These are phyloP conservation scores for Serendipita vermifera DNA, from an alignment of 768 basidiomycete species.

Conservation along the genomic window DNA sequence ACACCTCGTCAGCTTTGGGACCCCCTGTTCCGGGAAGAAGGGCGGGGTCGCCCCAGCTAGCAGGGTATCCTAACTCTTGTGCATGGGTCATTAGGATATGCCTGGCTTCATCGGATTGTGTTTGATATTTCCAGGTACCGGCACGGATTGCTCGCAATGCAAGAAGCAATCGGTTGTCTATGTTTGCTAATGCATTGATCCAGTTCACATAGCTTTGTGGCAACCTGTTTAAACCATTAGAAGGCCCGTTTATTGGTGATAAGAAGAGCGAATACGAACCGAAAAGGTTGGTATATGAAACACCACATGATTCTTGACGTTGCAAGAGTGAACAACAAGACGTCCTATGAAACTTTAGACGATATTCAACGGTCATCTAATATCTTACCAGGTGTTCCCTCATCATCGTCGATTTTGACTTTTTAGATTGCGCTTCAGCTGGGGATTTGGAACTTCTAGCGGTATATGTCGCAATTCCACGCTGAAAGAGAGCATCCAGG, in stretches of 20 bases:
- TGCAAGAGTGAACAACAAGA: conserved; percentile 6
- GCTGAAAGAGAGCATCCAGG: conserved; percentile 47
- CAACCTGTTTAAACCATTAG: conserved; percentile 11
- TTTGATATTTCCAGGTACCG: conserved; percentile 48
- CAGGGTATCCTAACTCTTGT: conserved; percentile 42
- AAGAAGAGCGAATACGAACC: conserved; percentile 28
- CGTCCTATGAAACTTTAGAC: conserved; percentile 4
- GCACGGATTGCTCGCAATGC: conserved; percentile 41
- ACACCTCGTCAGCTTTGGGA: conserved; percentile 33
- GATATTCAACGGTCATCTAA: conserved; percentile 1
- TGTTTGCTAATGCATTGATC: conserved; percentile 56
- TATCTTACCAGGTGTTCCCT: conserved; percentile 4
- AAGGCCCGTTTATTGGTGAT: conserved; percentile 33
- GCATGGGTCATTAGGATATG: conserved; percentile 37
- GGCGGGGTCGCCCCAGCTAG: conserved; percentile 49
- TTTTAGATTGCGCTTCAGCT: conserved; percentile 11
- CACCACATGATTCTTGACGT: conserved; percentile 73
- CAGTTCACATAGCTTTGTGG: conserved; percentile 56
- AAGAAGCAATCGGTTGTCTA: conserved; percentile 47
- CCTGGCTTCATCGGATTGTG: conserved; percentile 26
- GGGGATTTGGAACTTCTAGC: neutral
- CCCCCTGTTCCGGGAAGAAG: conserved; percentile 54
- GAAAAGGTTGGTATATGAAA: conserved; percentile 63
- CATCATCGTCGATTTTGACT: conserved; percentile 10
- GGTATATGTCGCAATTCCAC: conserved; percentile 27